Evolutionary conservation across 2,329 filamentous ascomycete species (phyloP).

Genomic region (Leptographium galeiforme): DNA sequence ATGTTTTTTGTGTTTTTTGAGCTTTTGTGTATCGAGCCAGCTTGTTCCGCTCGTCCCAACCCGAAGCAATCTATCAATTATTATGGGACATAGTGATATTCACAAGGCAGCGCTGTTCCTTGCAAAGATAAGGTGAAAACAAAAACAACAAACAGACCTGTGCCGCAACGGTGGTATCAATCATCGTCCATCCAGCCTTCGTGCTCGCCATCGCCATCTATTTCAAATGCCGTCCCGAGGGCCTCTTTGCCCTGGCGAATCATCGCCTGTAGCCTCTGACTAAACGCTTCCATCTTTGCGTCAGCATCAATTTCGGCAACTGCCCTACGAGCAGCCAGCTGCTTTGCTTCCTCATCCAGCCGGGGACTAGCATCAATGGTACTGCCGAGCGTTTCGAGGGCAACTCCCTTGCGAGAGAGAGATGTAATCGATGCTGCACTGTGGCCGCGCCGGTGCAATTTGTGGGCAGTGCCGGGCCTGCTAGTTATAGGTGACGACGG

Average conservation of each 20-base stretch:
- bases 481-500: constrained; percentile 10
- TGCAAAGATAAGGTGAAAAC: no score
- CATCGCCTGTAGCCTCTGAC: constrained; percentile 68
- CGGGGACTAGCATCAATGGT: constrained; percentile 31
- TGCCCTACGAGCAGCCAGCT: constrained; percentile 56
- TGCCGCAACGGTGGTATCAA: background rate
- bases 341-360: constrained; percentile 53
- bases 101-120: no score
- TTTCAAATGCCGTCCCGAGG: constrained; percentile 58
- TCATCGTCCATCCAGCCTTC: constrained; percentile 10
- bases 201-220: constrained; percentile 29
- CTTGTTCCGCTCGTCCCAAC: background rate
- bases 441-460: constrained; percentile 33
- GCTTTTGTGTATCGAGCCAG: background rate
- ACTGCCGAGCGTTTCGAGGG: background rate
- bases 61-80: no score
- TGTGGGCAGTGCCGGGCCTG: constrained; percentile 13
- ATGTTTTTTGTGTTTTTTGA: background rate
- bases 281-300: constrained; percentile 65
- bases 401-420: constrained; percentile 6
- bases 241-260: constrained; percentile 82
- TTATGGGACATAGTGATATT: no score
- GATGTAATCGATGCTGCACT: constrained; percentile 30
- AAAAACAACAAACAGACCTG: no score
- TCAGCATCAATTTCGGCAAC: constrained; percentile 69